Base-by-base conservation (phyloP, 129 eudicot species). In the Chrysanthemum makinoi region DNA sequence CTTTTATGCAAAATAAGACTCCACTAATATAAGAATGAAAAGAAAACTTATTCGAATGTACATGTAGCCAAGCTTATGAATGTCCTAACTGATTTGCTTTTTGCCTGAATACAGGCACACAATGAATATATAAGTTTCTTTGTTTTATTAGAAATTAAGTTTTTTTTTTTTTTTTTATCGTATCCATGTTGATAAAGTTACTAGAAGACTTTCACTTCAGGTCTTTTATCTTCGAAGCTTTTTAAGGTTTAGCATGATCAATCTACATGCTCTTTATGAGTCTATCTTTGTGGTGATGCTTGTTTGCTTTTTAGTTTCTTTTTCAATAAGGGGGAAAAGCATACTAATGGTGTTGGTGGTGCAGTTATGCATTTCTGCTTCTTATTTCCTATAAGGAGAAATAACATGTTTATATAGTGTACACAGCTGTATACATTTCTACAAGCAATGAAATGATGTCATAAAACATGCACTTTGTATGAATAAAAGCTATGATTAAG, bases 41-140 rank as follows among this genome's bases (percentile, higher is more conserved):
- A 52, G n/a, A 52, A 5, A 52, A 52, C 18, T 16, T 6, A 15
- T 52, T 52, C 19, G 18, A 52, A 52, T 15, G 16, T 51, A 39
- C 46, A 39, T 39, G 46, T 39, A 39, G 46, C 46, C 46, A 39
- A 6, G 10, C 46, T 39, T 39, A 39, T 39, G 46, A 39, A 39
- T 39, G 46, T 10, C 46, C 8, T 7, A 39, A 39, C 46, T 39
- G 46, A 39, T 39, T 52, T 52, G 19, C 57, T 15, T 19, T 66
- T 48, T 66, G 44, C 20, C 44, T 12, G 18, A 66, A 66, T 12
- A 6, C 50, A 48, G 71, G 71, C 71, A 19, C 58, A 47, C 16
- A 22, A 47, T 66, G 11, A 55, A 12, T 0, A 2, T 52, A 11
- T 0, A 52, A 52, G 46, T 39, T 39, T 39, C 10, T 39, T 39